phyloP scores from a whole-genome alignment of 2,329 filamentous ascomycete species.

The Clarireedia monteithiana region DNA sequence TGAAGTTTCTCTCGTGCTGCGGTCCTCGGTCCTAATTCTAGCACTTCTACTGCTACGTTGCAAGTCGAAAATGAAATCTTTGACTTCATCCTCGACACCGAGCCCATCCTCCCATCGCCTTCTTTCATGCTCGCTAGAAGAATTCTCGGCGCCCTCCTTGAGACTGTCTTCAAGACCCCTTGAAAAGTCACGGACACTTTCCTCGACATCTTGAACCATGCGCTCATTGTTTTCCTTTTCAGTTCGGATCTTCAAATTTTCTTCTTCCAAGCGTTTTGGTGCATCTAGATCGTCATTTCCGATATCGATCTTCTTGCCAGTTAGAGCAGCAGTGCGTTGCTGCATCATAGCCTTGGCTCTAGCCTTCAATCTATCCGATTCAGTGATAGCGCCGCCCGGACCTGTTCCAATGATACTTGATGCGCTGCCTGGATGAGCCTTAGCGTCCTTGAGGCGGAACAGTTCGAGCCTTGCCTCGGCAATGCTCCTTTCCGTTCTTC shows the following conservation, averaged over 20 bases:
- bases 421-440: conserved; percentile 77
- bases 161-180: conserved; percentile 78
- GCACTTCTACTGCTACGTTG: conserved; percentile 77
- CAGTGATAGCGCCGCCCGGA: conserved; percentile 81
- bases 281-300: conserved; percentile 68
- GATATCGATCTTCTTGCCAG: conserved; percentile 68
- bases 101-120: conserved; percentile 93
- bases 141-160: conserved; percentile 70
- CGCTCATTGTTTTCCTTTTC: conserved; percentile 92
- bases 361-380: conserved; percentile 90
- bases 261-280: conserved; percentile 80
- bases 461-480: conserved; percentile 86
- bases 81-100: conserved; percentile 92
- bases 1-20: conserved; percentile 25
- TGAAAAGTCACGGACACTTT: conserved; percentile 85
- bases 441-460: conserved; percentile 89
- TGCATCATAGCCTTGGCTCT: conserved; percentile 98
- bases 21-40: conserved; percentile 55
- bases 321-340: conserved; percentile 85
- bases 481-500: conserved; percentile 85
- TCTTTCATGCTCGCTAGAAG: conserved; percentile 78
- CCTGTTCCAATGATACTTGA: conserved; percentile 83
- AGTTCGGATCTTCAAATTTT: conserved; percentile 69
- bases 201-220: conserved; percentile 95
- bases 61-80: conserved; percentile 95